Percentiles rank a stretch among this genome's conserved stretches.
Evolutionary conservation across 768 basidiomycete genomes (phyloP).

Genomic region (Lyophyllum decastes): DNA sequence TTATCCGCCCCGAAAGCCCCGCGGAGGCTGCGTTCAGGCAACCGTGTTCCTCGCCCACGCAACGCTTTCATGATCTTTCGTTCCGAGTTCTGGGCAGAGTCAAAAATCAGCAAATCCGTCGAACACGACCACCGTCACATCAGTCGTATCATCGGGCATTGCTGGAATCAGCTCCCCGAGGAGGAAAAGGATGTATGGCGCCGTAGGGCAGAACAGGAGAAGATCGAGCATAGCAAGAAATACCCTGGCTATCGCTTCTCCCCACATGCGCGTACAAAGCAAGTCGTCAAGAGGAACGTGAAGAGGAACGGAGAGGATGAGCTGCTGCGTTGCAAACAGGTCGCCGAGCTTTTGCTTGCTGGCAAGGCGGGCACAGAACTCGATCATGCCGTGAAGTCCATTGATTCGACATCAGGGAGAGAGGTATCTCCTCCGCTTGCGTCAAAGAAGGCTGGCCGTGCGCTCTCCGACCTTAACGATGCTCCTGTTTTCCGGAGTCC

Average conservation of each 20-base stretch:
- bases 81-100: slow-evolving; percentile 56
- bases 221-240: slow-evolving; percentile 44
- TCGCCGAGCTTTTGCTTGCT: slow-evolving; percentile 50
- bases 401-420: slow-evolving; percentile 21
- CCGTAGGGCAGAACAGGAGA: slow-evolving; percentile 51
- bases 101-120: slow-evolving; percentile 46
- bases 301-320: slow-evolving; percentile 52
- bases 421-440: slow-evolving; percentile 1
- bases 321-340: slow-evolving; percentile 45
- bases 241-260: slow-evolving; percentile 60
- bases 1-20: slow-evolving; percentile 18
- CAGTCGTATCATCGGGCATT: slow-evolving; percentile 54
- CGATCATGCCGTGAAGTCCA: slow-evolving; percentile 40
- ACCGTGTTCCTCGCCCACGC: slow-evolving; percentile 73
- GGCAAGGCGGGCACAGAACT: slow-evolving; percentile 54
- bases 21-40: slow-evolving; percentile 31
- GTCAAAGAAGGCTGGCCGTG: neutral
- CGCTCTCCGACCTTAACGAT: slow-evolving; percentile 2
- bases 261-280: slow-evolving; percentile 44
- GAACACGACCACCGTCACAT: slow-evolving; percentile 62
- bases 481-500: slow-evolving; percentile 31
- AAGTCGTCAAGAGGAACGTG: slow-evolving; percentile 50
- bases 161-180: slow-evolving; percentile 56
- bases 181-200: slow-evolving; percentile 53
- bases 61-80: slow-evolving; percentile 84